These are phyloP conservation scores for Pilasporangium apinafurcum DNA, from an alignment of 352 stramenopile species.

Conservation along the genomic window DNA sequence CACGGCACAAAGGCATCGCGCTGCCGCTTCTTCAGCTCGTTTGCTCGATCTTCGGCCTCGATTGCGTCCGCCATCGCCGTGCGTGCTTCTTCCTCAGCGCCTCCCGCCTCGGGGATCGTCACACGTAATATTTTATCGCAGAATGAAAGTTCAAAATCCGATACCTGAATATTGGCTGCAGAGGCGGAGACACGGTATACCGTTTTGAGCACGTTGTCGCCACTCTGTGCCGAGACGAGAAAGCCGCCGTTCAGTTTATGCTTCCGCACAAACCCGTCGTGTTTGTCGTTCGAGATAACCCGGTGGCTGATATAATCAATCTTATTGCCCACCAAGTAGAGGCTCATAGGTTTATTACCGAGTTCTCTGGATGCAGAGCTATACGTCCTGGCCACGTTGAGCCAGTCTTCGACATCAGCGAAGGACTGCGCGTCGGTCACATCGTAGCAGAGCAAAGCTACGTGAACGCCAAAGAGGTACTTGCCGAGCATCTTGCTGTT, in stretches of 20 bases:
- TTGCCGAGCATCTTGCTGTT: conserved; percentile 85
- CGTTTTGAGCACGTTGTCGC: conserved; percentile 75
- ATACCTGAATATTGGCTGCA: conserved; percentile 64
- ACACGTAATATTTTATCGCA: conserved; percentile 63
- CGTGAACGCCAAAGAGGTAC: conserved; percentile 75
- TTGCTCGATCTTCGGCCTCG: conserved; percentile 63
- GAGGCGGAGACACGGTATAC: conserved; percentile 73
- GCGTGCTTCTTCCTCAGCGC: conserved; percentile 30
- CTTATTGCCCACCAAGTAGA: conserved; percentile 86
- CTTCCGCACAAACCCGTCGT: conserved; percentile 67
- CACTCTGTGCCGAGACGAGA: conserved; percentile 75
- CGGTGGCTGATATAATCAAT: conserved; percentile 77
- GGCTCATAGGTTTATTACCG: conserved; percentile 22
- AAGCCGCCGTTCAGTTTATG: conserved; percentile 67
- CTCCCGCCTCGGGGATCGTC: conserved; percentile 22
- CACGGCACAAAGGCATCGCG: not conserved
- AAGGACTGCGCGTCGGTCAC: conserved; percentile 84
- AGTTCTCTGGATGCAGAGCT: conserved; percentile 16
- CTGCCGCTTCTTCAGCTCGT: conserved; percentile 30
- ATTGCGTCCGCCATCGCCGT: conserved; percentile 73
- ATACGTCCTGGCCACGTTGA: conserved; percentile 26
- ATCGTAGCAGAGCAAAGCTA: conserved; percentile 83
- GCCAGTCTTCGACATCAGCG: conserved; percentile 75
- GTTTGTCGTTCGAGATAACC: conserved; percentile 58
- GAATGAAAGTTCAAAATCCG: conserved; percentile 77